Percentiles rank a stretch among this genome's conserved stretches.
Evolutionary conservation across 2,329 filamentous ascomycete genomes (phyloP).

Genomic region (Pyrenophora graminea): DNA sequence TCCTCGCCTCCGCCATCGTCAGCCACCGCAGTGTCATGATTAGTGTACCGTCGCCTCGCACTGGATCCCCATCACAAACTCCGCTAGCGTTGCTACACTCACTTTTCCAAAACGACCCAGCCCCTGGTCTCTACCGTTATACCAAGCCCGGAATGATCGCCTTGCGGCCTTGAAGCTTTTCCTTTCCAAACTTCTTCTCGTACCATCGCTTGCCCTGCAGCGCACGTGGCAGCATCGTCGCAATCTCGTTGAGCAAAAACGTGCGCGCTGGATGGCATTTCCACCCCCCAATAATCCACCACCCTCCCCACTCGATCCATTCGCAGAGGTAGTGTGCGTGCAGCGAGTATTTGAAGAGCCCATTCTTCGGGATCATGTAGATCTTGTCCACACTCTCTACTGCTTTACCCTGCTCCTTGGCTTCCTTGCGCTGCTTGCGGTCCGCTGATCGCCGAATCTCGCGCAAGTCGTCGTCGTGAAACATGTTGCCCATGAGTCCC

Average conservation of each 20-base stretch:
- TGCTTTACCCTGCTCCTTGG: constrained; percentile 51
- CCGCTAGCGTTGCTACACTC: neutral
- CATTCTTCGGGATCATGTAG: constrained; percentile 83
- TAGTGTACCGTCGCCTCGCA: no score
- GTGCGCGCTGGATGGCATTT: constrained; percentile 73
- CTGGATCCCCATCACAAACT: no score
- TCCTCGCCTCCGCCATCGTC: neutral
- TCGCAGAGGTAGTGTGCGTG: constrained; percentile 96
- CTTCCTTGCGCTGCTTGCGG: constrained; percentile 59
- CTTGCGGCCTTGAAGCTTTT: constrained; percentile 75
- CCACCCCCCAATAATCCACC: constrained; percentile 72
- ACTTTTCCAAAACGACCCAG: neutral
- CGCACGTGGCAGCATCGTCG: constrained; percentile 88
- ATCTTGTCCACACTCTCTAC: constrained; percentile 70
- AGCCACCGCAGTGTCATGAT: neutral
- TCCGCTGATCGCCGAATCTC: constrained; percentile 77
- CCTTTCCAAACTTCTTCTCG: constrained; percentile 80
- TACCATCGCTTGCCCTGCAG: constrained; percentile 86
- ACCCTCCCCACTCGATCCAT: constrained; percentile 95
- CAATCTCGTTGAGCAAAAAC: constrained; percentile 84
- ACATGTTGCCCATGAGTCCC: constrained; percentile 79
- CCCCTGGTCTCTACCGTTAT: constrained; percentile 22
- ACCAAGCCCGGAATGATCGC: constrained; percentile 69
- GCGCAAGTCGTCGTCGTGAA: constrained; percentile 86
- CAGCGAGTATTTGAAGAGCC: constrained; percentile 79